Conservation (phyloP, 108 stramenopile genomes). For the Pseudonitzschia multistriata region DNA sequence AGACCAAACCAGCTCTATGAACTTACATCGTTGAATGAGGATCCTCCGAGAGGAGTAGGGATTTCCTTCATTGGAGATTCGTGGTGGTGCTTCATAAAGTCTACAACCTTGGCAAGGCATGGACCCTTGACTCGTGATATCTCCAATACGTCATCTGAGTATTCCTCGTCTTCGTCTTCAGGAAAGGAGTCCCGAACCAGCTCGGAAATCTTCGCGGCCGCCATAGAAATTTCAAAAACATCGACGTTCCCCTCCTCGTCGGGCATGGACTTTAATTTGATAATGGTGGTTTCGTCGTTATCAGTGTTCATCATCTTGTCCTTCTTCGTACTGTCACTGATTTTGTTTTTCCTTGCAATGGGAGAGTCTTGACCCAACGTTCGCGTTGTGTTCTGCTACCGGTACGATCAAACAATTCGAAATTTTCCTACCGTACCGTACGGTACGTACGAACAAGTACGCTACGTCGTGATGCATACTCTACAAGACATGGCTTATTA, state of each 20-base stretch:
- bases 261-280: not conserved
- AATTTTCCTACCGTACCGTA: too few species aligned
- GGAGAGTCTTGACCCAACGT: too few species aligned
- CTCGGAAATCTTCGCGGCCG: constrained; percentile 31
- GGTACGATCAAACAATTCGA: too few species aligned
- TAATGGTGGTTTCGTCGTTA: constrained; percentile 1
- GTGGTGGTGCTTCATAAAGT: constrained; percentile 72
- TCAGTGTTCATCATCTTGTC: not conserved
- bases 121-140: constrained; percentile 47
- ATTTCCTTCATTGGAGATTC: constrained; percentile 69
- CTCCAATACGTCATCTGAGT: constrained; percentile 31
- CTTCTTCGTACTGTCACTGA: not conserved
- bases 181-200: constrained; percentile 25
- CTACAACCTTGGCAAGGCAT: constrained; percentile 65
- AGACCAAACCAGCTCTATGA: not conserved
- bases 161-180: constrained; percentile 16
- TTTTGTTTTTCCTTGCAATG: not conserved
- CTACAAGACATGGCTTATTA: too few species aligned
- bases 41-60: constrained; percentile 63
- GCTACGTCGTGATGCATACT: too few species aligned
- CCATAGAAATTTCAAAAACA: constrained; percentile 24
- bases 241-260: constrained; percentile 7
- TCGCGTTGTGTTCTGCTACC: too few species aligned
- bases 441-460: too few species aligned
- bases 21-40: constrained; percentile 63